These are phyloP conservation scores for Mediolabrus comicus DNA, from an alignment of 108 stramenopile genomes.

Conservation along the genomic window DNA sequence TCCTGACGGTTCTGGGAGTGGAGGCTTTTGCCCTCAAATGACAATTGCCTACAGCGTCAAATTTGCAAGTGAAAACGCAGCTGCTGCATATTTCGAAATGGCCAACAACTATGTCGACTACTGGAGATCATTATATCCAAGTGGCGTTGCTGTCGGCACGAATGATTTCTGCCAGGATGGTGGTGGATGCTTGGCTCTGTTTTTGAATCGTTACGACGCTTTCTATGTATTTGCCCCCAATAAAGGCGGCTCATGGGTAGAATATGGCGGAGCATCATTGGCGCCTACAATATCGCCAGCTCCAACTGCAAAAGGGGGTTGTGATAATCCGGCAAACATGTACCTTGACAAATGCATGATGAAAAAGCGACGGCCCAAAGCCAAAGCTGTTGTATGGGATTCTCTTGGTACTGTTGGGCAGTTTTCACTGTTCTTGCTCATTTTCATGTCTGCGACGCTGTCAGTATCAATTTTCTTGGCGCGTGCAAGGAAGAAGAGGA, in stretches of 20 bases:
- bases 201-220: constrained; percentile 83
- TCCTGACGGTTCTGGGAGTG: constrained; percentile 52
- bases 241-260: constrained; percentile 84
- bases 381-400: constrained; percentile 80
- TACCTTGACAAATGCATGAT: constrained; percentile 84
- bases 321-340: constrained; percentile 82
- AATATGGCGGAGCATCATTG: constrained; percentile 78
- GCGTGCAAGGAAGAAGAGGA: constrained; percentile 79
- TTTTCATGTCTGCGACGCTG: constrained; percentile 81
- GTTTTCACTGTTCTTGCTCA: constrained; percentile 70
- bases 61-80: constrained; percentile 63
- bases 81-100: constrained; percentile 68
- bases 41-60: constrained; percentile 70
- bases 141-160: constrained; percentile 88
- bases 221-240: constrained; percentile 89
- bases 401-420: constrained; percentile 82
- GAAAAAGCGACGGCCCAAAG: constrained; percentile 64
- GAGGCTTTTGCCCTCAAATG: constrained; percentile 90
- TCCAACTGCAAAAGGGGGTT: constrained; percentile 84
- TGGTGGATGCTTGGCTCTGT: constrained; percentile 78
- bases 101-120: constrained; percentile 89
- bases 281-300: constrained; percentile 85
- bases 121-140: constrained; percentile 81
- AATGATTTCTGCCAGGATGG: constrained; percentile 68
- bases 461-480: constrained; percentile 82